Conservation (phyloP, 176 grass and related monocot species). For the Cenchrus fungigraminus region DNA sequence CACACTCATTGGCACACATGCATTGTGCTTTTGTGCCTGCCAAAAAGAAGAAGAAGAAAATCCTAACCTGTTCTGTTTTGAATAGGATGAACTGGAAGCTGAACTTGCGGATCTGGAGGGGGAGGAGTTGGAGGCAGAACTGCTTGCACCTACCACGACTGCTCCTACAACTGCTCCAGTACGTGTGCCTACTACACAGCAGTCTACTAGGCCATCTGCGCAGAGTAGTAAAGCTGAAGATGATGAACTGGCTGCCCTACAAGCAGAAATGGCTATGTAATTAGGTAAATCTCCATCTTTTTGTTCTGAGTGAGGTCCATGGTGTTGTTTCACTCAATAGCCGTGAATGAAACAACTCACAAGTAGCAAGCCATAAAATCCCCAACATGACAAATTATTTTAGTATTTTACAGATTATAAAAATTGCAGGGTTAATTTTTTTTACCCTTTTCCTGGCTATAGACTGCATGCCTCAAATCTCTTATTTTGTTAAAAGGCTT, state of each 20-base stretch:
- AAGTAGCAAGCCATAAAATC: background rate
- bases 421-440: background rate
- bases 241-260: constrained; percentile 85
- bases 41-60: background rate
- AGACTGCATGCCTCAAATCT: background rate
- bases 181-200: constrained; percentile 53
- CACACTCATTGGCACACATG: background rate
- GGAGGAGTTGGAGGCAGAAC: constrained; percentile 74
- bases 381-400: background rate
- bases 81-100: constrained; percentile 93
- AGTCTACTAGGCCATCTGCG: constrained; percentile 58
- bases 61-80: constrained; percentile 40
- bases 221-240: constrained; percentile 70
- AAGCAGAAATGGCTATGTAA: constrained; percentile 97
- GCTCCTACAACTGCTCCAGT: constrained; percentile 58
- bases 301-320: background rate
- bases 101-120: constrained; percentile 91
- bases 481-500: background rate
- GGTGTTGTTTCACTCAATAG: background rate
- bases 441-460: background rate
- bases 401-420: background rate
- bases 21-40: background rate
- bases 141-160: constrained; percentile 68
- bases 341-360: background rate
- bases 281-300: constrained; percentile 46